These are phyloP conservation scores for Balakata baccata DNA, from an alignment of 345 rosid species.

Conservation along the genomic window DNA sequence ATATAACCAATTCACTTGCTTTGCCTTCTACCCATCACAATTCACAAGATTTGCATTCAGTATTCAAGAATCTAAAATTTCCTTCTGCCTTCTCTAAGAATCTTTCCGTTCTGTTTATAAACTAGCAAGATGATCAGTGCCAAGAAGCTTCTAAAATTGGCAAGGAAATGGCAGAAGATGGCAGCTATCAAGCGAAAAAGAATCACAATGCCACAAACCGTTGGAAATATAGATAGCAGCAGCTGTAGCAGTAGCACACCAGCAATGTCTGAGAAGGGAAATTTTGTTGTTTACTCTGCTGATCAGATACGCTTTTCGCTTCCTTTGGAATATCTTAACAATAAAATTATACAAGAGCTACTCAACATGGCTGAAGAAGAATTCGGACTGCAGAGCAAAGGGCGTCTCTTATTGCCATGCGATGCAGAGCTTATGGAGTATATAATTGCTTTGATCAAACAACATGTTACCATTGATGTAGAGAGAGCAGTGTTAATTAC, in stretches of 20 bases:
- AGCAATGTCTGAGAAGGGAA: conserved; percentile 2
- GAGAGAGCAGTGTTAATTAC: neutral
- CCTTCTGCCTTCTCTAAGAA: too few species aligned
- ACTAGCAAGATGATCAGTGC: neutral
- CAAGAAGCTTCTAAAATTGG: neutral
- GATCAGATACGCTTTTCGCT: conserved; percentile 1
- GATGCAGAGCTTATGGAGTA: neutral
- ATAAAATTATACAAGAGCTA: neutral
- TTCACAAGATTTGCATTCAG: too few species aligned
- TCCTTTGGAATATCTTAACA: neutral
- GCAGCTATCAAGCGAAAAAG: neutral
- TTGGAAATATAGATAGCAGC: neutral
- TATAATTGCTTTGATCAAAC: neutral
- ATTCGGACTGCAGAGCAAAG: neutral
- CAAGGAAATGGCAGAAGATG: conserved; percentile 12
- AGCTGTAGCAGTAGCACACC: neutral
- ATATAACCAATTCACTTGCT: too few species aligned
- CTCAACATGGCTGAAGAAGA: neutral
- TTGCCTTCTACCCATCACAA: too few species aligned
- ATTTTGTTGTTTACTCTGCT: conserved; percentile 5
- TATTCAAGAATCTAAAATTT: too few species aligned
- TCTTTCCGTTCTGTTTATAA: neutral
- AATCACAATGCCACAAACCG: neutral
- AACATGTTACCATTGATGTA: neutral
- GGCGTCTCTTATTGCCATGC: neutral